A percentile compares a stretch with the other conserved stretches of the same genome.
These are phyloP conservation scores for Pleomassaria siparia DNA, from an alignment of 2,329 filamentous ascomycete species.

Conservation along the genomic window DNA sequence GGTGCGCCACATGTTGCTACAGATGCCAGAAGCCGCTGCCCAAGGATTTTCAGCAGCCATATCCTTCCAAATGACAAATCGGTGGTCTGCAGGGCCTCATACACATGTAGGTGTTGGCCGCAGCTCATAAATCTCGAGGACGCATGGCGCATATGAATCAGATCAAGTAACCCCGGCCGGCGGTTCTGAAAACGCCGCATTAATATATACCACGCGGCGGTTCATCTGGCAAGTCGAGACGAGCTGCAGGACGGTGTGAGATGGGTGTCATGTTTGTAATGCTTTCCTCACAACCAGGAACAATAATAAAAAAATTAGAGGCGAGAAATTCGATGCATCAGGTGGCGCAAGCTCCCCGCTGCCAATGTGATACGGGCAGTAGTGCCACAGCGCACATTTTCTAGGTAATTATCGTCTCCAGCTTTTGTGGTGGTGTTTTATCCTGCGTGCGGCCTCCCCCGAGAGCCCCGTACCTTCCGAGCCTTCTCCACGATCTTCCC, in stretches of 20 bases:
- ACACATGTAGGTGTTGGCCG: slow-evolving; percentile 13
- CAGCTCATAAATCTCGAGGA: slow-evolving; percentile 13
- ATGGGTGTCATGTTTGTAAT: slow-evolving; percentile 11
- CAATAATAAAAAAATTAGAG: slow-evolving; percentile 7
- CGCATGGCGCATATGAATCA: slow-evolving; percentile 3
- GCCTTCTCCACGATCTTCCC: slow-evolving; percentile 35
- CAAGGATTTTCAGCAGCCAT: no score
- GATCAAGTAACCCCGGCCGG: slow-evolving; percentile 2
- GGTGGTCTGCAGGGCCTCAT: slow-evolving; percentile 25
- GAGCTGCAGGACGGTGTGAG: slow-evolving; percentile 8
- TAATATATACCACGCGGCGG: slow-evolving; percentile 8
- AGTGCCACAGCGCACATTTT: slow-evolving; percentile 1
- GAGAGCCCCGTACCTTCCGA: slow-evolving; percentile 8
- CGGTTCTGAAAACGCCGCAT: slow-evolving; percentile 4
- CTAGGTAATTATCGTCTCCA: not conserved
- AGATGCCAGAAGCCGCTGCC: not conserved
- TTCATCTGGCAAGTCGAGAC: not conserved
- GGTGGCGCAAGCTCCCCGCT: not conserved
- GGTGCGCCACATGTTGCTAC: no score
- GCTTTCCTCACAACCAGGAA: slow-evolving; percentile 5
- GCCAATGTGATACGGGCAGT: not conserved
- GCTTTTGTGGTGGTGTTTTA: not conserved
- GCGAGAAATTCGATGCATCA: not conserved
- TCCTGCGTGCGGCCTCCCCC: not conserved
- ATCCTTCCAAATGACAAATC: not conserved